phyloP scores from a whole-genome alignment of 129 eudicot genomes.

The Artemisia argyi region DNA sequence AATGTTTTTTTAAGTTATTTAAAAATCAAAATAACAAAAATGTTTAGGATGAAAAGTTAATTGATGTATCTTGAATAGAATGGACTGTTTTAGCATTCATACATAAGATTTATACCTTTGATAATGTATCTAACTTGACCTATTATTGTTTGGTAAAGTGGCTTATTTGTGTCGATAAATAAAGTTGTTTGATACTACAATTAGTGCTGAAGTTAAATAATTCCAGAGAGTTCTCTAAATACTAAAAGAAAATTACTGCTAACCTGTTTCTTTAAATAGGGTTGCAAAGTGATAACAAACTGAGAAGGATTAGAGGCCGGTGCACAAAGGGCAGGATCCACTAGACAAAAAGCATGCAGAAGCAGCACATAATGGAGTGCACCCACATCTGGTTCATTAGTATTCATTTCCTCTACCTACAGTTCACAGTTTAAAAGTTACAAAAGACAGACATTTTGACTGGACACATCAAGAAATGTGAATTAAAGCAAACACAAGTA shows the following conservation, averaged over 20 bases:
- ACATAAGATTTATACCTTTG: no score
- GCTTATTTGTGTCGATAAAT: conserved; percentile 6
- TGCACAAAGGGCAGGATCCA: conserved; percentile 93
- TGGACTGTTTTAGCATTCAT: no score
- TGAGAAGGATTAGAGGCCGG: conserved; percentile 99
- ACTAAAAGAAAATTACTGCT: conserved; percentile 16
- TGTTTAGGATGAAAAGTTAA: no score
- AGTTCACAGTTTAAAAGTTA: conserved; percentile 18
- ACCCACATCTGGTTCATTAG: conserved; percentile 60
- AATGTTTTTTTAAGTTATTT: no score
- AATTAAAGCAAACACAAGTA: conserved; percentile 5
- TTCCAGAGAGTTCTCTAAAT: conserved; percentile 6
- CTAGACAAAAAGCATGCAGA: conserved; percentile 89
- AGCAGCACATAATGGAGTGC: conserved; percentile 87
- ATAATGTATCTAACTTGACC: no score
- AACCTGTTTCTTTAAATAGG: conserved; percentile 96
- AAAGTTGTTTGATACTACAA: conserved; percentile 10
- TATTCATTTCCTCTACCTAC: conserved; percentile 74
- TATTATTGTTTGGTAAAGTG: background rate
- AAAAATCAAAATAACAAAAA: no score
- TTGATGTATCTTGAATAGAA: no score
- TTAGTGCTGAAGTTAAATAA: conserved; percentile 10
- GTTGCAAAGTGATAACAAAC: conserved; percentile 91
- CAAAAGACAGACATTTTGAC: background rate
- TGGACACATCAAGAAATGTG: background rate